A percentile compares a stretch with the other conserved stretches of the same genome.
Conservation (phyloP, 1,284 basidiomycete genomes). For the Boletus sp. region DNA sequence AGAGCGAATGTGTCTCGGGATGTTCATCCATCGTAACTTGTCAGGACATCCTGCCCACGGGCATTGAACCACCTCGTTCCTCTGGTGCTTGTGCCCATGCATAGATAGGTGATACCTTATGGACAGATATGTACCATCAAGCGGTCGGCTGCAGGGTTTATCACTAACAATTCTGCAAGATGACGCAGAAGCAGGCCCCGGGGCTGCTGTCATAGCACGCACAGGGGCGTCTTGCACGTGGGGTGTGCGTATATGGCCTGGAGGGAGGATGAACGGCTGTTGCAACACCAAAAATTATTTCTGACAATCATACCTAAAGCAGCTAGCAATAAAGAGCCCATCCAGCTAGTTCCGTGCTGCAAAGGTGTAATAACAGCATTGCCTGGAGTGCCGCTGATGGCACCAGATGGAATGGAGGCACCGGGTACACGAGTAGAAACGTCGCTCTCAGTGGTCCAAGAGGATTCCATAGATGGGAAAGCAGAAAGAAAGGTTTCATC, state of each 20-base stretch:
- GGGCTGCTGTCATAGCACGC: background rate
- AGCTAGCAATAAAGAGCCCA: background rate
- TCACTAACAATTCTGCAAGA: conserved; percentile 3
- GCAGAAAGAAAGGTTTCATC: background rate
- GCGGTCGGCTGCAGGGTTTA: conserved; percentile 1
- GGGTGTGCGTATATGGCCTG: background rate
- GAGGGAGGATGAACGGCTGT: background rate
- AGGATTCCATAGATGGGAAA: background rate
- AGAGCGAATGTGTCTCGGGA: conserved; percentile 16
- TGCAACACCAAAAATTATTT: background rate
- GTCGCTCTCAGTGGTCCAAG: conserved; percentile 1
- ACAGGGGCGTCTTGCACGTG: background rate
- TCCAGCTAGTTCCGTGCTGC: conserved; percentile 2
- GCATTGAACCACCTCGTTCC: conserved; percentile 5
- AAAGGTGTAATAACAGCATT: background rate
- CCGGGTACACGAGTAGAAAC: background rate
- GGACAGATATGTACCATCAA: conserved; percentile 6
- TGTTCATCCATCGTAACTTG: conserved; percentile 13
- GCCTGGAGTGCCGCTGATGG: background rate
- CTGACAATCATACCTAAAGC: conserved; percentile 3
- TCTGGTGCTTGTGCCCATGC: conserved; percentile 8
- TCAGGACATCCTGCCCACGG: conserved; percentile 13
- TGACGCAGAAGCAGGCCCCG: background rate
- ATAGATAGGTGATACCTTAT: conserved; percentile 7
- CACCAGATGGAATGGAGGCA: background rate